Evolutionary conservation across 2,329 filamentous ascomycete genomes (phyloP).

Genomic region (Cryphonectria radicalis): DNA sequence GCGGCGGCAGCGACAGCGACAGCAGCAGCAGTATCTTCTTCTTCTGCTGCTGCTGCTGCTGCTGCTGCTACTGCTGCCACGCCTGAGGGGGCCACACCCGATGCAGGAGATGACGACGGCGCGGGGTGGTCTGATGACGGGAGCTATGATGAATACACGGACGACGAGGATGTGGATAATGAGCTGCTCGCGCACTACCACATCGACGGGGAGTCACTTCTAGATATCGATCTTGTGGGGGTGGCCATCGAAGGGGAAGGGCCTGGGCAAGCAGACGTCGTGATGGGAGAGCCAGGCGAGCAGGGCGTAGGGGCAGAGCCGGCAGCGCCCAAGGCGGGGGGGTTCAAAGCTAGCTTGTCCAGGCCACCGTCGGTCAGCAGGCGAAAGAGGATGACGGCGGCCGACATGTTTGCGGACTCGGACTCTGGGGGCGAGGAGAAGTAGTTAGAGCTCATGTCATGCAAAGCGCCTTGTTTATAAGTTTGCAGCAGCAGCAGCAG

Average conservation of each 20-base stretch:
- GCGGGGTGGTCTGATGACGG: constrained; percentile 31
- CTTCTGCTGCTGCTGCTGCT: constrained; percentile 9
- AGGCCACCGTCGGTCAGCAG: constrained; percentile 35
- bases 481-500: neutral
- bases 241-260: constrained; percentile 43
- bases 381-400: constrained; percentile 72
- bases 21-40: no score
- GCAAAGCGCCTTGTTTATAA: neutral
- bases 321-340: constrained; percentile 32
- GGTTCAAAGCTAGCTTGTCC: constrained; percentile 35
- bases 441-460: constrained; percentile 22
- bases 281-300: constrained; percentile 19
- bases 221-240: constrained; percentile 54
- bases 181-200: constrained; percentile 53
- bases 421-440: constrained; percentile 46
- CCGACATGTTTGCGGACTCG: constrained; percentile 86
- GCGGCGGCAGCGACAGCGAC: constrained; percentile 33
- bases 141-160: constrained; percentile 41
- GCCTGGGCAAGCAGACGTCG: constrained; percentile 35
- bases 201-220: constrained; percentile 47
- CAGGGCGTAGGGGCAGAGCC: constrained; percentile 30
- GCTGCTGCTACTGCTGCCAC: constrained; percentile 31
- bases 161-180: constrained; percentile 55
- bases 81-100: constrained; percentile 21
- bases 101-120: constrained; percentile 25